Base-by-base conservation (phyloP, 164 flowering plant species). In the Liquidambar formosana region DNA sequence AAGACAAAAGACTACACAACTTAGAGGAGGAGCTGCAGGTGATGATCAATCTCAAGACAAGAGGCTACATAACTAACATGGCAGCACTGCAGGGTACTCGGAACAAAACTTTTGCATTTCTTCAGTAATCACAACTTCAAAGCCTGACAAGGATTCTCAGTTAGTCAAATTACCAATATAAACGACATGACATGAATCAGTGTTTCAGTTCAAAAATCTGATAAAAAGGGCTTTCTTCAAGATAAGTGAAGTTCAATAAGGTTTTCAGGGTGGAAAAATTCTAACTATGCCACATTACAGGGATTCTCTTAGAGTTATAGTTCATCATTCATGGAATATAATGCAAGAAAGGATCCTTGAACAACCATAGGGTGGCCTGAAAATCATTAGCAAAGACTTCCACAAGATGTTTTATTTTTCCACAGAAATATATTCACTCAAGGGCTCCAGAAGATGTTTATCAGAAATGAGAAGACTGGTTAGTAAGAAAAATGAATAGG, bases 51-150 rank as follows among this genome's bases (percentile, higher is more conserved):
- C 53, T 15, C 18, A 49, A 16, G 53, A 49, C n/a, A n/a, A 49
- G 14, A 16, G 52, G 14, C 16, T 49, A 49, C 15, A n/a, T 18
- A 4, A 5, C 8, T 54, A 6, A 19, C 19, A 33, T n/a, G 41
- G 41, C 41, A 6, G 41, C 6, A 25, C 57, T 2, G 57, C 22
- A 54, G 3, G 25, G n/a, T n/a, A n/a, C n/a, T n/a, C n/a, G n/a
- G n/a, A n/a, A n/a, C 62, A 25, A 45, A 28, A 1, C 68, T 61
- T 53, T 44, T 1, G 18, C 41, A 27, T 52, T 64, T 64, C 65
- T 46, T 22, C 53, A 15, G 58, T 25, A 27, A 63, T 74, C 68
- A 74, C 62, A 74, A 47, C 23, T 59, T 52, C 60, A 69, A 53
- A 69, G 13, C 77, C 77, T 74, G 69, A 3, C 15, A 69, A 63